Evolutionary conservation across 2,329 filamentous ascomycete genomes (phyloP), one percentile per base, ranked within the genome.

Genomic region (Aspergillus nomiae): DNA sequence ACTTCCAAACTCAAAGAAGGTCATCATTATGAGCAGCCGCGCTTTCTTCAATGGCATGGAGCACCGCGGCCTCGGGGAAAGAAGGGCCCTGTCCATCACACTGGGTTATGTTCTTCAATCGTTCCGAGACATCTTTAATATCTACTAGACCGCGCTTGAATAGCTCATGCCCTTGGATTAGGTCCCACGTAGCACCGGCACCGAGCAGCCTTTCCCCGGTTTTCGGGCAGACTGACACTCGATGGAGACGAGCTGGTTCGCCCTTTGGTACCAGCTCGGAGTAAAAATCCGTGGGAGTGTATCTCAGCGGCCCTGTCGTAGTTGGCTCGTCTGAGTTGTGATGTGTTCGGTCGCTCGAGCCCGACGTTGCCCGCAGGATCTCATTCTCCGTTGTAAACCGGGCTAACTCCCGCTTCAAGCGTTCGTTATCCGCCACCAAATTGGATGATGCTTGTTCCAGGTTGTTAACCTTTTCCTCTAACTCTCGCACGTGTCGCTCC

Each of bases 21-120:
- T 95, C 92, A 76, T 97, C 92, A 53, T 87, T 90, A 21, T 90
- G 90, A 69, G 87, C 89, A 26, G 89, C 88, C 34, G 91, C 89
- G 72, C 92, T 94, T 71, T 90, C 86, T 76, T 92, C 86, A 67
- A 98, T 94, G 19, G 92, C 92, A 65, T 84, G 81, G 50, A 88
- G 77, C 19, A 98, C 89, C 51, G 87, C 86, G 28, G 85, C 81
- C 76, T 97, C 94, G 65, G 91, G 89, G 70, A 97, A 97, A 46
- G 95, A 93, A 2, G 94, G 94, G 0, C 94, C 91, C 73, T 92
- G 90, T 2, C 93, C 94, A 77, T 97, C 91, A 75, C 93, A 97
- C 71, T 89, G 87, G 21, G 92, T 91, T 71, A 86, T 81, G 21
- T 85, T 83, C 80, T 92, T 94, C 59, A 98, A 81, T 14, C 88